Conservation (phyloP, 1,139 yeast species). For the Candida glucosophila region DNA sequence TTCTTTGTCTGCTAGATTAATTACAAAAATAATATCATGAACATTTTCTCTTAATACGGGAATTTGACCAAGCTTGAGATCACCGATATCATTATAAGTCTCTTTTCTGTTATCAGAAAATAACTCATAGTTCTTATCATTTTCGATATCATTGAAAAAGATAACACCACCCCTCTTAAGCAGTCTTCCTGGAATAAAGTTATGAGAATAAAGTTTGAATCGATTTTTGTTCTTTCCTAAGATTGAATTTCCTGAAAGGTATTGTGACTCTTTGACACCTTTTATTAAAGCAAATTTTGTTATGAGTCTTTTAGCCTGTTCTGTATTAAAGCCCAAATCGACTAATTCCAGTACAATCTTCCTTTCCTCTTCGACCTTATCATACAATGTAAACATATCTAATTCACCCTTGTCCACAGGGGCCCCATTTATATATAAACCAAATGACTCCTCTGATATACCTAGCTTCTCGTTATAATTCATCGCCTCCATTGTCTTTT, state of each 20-base stretch:
- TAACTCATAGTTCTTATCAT: constrained; percentile 44
- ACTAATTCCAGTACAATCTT: constrained; percentile 18
- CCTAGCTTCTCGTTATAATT: constrained; percentile 20
- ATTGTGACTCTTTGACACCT: constrained; percentile 27
- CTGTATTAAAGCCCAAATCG: constrained; percentile 25
- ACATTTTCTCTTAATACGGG: constrained; percentile 69
- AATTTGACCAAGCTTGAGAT: constrained; percentile 44
- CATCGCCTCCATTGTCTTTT: too few species aligned
- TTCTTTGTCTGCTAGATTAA: constrained; percentile 49
- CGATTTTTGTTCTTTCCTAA: constrained; percentile 32
- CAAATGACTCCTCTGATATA: constrained; percentile 31
- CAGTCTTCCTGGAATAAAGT: constrained; percentile 20
- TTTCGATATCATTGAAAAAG: constrained; percentile 71
- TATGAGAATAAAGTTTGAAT: constrained; percentile 23
- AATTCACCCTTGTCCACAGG: constrained; percentile 33
- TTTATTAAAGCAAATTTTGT: constrained; percentile 37
- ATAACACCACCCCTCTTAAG: constrained; percentile 39
- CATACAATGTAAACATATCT: constrained; percentile 36
- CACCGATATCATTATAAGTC: constrained; percentile 25
- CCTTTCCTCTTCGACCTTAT: constrained; percentile 29
- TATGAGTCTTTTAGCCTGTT: constrained; percentile 30
- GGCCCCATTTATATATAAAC: constrained; percentile 59
- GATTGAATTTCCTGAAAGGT: constrained; percentile 24
- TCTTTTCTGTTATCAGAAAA: constrained; percentile 37
- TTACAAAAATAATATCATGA: constrained; percentile 63